Percentiles rank a stretch among this genome's conserved stretches.
Evolutionary conservation across 1,284 basidiomycete genomes (phyloP).

Genomic region (Ustilago hordei): DNA sequence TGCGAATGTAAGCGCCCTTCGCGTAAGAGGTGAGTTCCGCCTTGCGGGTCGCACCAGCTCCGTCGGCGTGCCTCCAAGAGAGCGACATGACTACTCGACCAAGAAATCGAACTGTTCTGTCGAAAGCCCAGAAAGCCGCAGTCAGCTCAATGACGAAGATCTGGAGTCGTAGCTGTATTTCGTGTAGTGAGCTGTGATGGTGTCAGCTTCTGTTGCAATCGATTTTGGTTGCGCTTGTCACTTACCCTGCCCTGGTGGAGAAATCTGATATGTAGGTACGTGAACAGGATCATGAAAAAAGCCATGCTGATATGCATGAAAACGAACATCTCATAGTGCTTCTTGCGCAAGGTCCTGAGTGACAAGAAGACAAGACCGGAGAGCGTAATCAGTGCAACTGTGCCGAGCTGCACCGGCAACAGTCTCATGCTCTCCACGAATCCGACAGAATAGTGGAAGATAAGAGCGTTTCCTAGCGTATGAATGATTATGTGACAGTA

Average conservation of each 20-base stretch:
- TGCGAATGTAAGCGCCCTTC: slow-evolving; percentile 13
- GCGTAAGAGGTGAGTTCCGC: slow-evolving; percentile 16
- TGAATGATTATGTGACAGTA: slow-evolving; percentile 58
- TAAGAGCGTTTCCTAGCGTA: slow-evolving; percentile 35
- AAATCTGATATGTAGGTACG: slow-evolving; percentile 63
- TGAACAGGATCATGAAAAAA: slow-evolving; percentile 55
- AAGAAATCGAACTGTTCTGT: slow-evolving; percentile 29
- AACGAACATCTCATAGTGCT: slow-evolving; percentile 51
- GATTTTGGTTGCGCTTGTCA: not conserved
- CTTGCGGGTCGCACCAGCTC: slow-evolving; percentile 21
- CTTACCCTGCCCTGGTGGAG: slow-evolving; percentile 43
- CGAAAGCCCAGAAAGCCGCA: slow-evolving; percentile 39
- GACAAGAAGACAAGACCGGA: slow-evolving; percentile 36
- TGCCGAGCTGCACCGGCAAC: slow-evolving; percentile 63
- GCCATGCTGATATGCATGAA: slow-evolving; percentile 64
- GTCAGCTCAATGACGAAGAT: slow-evolving; percentile 32
- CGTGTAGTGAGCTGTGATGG: not conserved
- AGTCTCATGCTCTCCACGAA: slow-evolving; percentile 18
- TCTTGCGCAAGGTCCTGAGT: slow-evolving; percentile 29
- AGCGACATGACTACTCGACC: slow-evolving; percentile 21
- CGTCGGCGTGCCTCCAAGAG: slow-evolving; percentile 29
- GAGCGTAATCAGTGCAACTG: slow-evolving; percentile 33
- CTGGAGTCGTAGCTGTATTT: slow-evolving; percentile 22
- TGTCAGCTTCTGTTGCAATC: not conserved
- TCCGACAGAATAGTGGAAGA: slow-evolving; percentile 9